These are phyloP conservation scores for Byssochlamys sp. DNA, from an alignment of 2,329 filamentous ascomycete species.

Conservation along the genomic window DNA sequence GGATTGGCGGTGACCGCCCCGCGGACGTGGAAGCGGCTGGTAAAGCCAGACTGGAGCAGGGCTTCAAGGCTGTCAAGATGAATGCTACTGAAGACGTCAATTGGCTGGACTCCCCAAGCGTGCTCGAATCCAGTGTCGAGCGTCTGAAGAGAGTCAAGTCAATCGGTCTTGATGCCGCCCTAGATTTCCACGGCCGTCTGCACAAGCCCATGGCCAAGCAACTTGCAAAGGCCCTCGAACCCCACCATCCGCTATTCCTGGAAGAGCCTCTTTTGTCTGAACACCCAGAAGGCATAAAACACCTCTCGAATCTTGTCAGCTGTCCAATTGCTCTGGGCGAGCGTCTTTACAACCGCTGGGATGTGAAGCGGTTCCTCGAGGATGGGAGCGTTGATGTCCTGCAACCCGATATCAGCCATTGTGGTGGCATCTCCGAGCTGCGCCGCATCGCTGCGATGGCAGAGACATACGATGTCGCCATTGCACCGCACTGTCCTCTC, in stretches of 20 bases:
- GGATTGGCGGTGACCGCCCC: slow-evolving; percentile 68
- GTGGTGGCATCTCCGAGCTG: slow-evolving; percentile 64
- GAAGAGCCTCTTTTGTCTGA: slow-evolving; percentile 65
- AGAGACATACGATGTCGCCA: slow-evolving; percentile 62
- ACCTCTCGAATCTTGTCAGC: slow-evolving; percentile 47
- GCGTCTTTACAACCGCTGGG: slow-evolving; percentile 62
- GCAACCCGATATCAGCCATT: slow-evolving; percentile 63
- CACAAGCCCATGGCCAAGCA: slow-evolving; percentile 77
- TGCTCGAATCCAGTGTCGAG: slow-evolving; percentile 55
- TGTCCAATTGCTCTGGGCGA: slow-evolving; percentile 65
- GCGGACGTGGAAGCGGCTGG: slow-evolving; percentile 55
- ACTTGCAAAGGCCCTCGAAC: slow-evolving; percentile 57
- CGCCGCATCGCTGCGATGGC: slow-evolving; percentile 60
- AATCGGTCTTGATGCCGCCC: slow-evolving; percentile 60
- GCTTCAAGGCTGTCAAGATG: slow-evolving; percentile 55
- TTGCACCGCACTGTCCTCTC: slow-evolving; percentile 65
- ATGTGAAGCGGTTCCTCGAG: slow-evolving; percentile 62
- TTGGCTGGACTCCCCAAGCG: slow-evolving; percentile 64
- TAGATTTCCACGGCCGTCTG: slow-evolving; percentile 69
- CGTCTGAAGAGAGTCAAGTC: slow-evolving; percentile 59
- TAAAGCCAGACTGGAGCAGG: slow-evolving; percentile 34
- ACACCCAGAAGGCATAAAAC: slow-evolving; percentile 56
- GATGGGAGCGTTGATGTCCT: slow-evolving; percentile 59
- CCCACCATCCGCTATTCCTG: slow-evolving; percentile 62
- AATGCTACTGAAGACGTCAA: slow-evolving; percentile 67